Evolutionary conservation across 2,329 filamentous ascomycete genomes (phyloP).

Genomic region (Xylariomycetidae sp.): DNA sequence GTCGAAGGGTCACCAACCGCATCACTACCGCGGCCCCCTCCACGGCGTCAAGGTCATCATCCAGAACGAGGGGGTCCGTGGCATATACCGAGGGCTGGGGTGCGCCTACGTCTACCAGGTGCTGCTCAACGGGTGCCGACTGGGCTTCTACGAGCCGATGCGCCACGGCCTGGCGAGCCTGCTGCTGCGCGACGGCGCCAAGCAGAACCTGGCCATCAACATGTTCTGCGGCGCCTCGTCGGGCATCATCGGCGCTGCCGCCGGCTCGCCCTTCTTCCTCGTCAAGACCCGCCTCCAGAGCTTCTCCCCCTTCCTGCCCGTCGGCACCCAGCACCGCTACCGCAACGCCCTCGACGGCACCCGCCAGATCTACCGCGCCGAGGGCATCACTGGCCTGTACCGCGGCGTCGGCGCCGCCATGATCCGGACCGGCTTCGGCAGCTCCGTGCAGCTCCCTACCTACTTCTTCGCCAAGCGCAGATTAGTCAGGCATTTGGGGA

Average conservation of each 20-base stretch:
- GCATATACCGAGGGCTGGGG: conserved; percentile 83
- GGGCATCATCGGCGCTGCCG: conserved; percentile 86
- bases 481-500: conserved; percentile 74
- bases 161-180: conserved; percentile 65
- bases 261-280: conserved; percentile 93
- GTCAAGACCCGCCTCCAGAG: conserved; percentile 96
- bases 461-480: conserved; percentile 96
- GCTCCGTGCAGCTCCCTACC: conserved; percentile 91
- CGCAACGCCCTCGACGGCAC: conserved; percentile 80
- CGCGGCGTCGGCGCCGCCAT: conserved; percentile 88
- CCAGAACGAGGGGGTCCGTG: conserved; percentile 80
- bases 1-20: conserved; percentile 75
- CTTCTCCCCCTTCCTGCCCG: conserved; percentile 85
- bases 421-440: conserved; percentile 93
- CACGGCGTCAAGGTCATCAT: conserved; percentile 89
- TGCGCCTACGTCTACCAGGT: conserved; percentile 96
- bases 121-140: conserved; percentile 89
- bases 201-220: conserved; percentile 85
- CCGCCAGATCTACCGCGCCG: conserved; percentile 68
- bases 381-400: conserved; percentile 80
- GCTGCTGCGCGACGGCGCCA: conserved; percentile 65
- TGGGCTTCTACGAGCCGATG: conserved; percentile 97
- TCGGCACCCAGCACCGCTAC: conserved; percentile 96
- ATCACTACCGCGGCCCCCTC: conserved; percentile 85
- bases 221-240: conserved; percentile 88